Conservation (phyloP, 306 rosid genomes). For the Erythrophleum fordii region DNA sequence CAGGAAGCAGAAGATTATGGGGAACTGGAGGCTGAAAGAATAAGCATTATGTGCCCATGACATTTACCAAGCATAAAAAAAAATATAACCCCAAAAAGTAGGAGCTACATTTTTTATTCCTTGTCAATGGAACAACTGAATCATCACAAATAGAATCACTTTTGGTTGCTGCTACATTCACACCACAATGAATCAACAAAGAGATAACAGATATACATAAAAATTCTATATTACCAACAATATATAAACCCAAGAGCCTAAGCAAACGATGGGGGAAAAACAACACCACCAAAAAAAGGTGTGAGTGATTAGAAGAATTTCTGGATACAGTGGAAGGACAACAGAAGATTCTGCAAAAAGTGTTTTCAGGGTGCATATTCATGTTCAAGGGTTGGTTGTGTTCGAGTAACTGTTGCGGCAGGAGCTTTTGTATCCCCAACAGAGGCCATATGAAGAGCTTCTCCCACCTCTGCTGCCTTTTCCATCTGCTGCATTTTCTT, state of each 20-base stretch:
- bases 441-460: slow-evolving; percentile 81
- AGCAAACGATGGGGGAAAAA: slow-evolving; percentile 38
- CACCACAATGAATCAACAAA: slow-evolving; percentile 69
- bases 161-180: slow-evolving; percentile 56
- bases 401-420: slow-evolving; percentile 80
- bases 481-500: slow-evolving; percentile 86
- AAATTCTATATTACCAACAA: slow-evolving; percentile 65
- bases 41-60: slow-evolving; percentile 29
- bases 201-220: slow-evolving; percentile 65
- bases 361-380: slow-evolving; percentile 78
- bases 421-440: slow-evolving; percentile 89
- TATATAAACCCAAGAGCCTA: slow-evolving; percentile 58
- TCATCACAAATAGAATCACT: slow-evolving; percentile 64
- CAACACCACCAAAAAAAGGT: slow-evolving; percentile 48
- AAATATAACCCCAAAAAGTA: slow-evolving; percentile 34
- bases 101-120: slow-evolving; percentile 50
- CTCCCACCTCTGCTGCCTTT: slow-evolving; percentile 87
- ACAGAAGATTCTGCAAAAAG: slow-evolving; percentile 55
- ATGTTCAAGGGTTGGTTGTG: slow-evolving; percentile 89
- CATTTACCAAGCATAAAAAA: slow-evolving; percentile 15
- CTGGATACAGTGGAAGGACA: slow-evolving; percentile 46
- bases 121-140: slow-evolving; percentile 62
- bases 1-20: slow-evolving; percentile 26
- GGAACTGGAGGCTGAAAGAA: slow-evolving; percentile 27
- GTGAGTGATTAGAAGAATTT: slow-evolving; percentile 58